A percentile compares a stretch with the other conserved stretches of the same genome.
Conservation (phyloP, 192 early-diverging fungal species). For the Umbelopsis sp. region DNA sequence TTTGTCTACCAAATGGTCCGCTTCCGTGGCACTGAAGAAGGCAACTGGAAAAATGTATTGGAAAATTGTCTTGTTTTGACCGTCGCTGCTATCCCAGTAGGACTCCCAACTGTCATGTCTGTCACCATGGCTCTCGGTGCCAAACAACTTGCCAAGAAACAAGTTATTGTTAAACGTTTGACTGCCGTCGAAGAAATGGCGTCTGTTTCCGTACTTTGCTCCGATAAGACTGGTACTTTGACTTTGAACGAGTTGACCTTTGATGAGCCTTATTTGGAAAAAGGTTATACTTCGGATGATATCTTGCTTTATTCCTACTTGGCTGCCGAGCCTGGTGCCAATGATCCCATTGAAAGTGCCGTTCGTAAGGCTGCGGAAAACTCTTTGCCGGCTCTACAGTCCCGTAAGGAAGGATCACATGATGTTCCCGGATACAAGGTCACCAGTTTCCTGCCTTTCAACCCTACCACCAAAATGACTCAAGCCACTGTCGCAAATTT, state of each 20-base stretch:
- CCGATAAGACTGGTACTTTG: slow-evolving; percentile 89
- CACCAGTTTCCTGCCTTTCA: slow-evolving; percentile 90
- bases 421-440: slow-evolving; percentile 91
- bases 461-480: slow-evolving; percentile 91
- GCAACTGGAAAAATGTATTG: slow-evolving; percentile 66
- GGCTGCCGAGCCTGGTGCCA: slow-evolving; percentile 87
- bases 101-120: slow-evolving; percentile 94
- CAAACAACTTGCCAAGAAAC: slow-evolving; percentile 85
- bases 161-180: slow-evolving; percentile 95
- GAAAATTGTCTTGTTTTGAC: slow-evolving; percentile 82
- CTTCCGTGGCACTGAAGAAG: slow-evolving; percentile 50
- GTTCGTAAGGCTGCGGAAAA: slow-evolving; percentile 84
- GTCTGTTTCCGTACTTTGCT: slow-evolving; percentile 85
- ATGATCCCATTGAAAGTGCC: slow-evolving; percentile 90
- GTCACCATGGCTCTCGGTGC: slow-evolving; percentile 99
- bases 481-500: slow-evolving; percentile 84
- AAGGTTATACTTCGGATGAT: slow-evolving; percentile 70
- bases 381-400: slow-evolving; percentile 67
- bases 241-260: slow-evolving; percentile 94
- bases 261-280: slow-evolving; percentile 81
- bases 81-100: slow-evolving; percentile 93
- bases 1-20: slow-evolving; percentile 71
- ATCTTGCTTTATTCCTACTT: slow-evolving; percentile 82
- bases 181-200: slow-evolving; percentile 95
- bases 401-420: slow-evolving; percentile 43